Conservation (phyloP, 768 basidiomycete genomes). For the Agaricus subrufescens region DNA sequence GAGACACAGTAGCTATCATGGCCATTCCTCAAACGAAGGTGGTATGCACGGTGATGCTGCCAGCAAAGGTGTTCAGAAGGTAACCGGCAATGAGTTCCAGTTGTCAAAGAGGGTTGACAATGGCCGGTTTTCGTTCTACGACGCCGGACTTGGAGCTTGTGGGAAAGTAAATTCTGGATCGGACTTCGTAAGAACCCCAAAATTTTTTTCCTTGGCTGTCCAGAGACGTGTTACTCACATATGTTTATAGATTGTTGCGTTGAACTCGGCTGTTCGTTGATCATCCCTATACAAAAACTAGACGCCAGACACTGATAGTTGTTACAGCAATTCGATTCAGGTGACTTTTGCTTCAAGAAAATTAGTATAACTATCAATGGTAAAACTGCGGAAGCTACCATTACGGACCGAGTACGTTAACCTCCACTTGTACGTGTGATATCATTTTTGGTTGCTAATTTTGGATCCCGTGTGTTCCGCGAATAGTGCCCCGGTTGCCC, state of each 20-base stretch:
- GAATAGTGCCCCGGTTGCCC: slow-evolving; percentile 61
- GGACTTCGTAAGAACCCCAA: slow-evolving; percentile 22
- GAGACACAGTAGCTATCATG: not conserved
- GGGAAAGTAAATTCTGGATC: slow-evolving; percentile 20
- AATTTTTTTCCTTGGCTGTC: not conserved
- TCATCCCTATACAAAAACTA: not conserved
- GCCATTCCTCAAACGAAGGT: not conserved
- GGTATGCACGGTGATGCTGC: not conserved
- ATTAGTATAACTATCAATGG: slow-evolving; percentile 63
- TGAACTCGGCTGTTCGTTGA: slow-evolving; percentile 30
- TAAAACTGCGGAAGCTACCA: slow-evolving; percentile 49
- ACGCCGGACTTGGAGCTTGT: slow-evolving; percentile 28
- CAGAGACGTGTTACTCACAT: not conserved
- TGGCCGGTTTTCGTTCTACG: slow-evolving; percentile 52
- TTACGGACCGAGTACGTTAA: slow-evolving; percentile 54
- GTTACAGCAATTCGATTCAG: slow-evolving; percentile 50
- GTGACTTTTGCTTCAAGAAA: slow-evolving; percentile 48
- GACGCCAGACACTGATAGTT: not conserved
- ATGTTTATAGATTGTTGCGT: slow-evolving; percentile 46
- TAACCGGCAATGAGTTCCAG: slow-evolving; percentile 38
- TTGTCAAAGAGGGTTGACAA: slow-evolving; percentile 32
- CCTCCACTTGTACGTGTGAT: not conserved
- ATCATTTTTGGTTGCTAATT: not conserved
- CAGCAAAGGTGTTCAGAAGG: slow-evolving; percentile 30
- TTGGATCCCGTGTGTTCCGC: not conserved